phyloP scores from a whole-genome alignment of 305 asterid species.

The Fraxinus xanthoxyloides region DNA sequence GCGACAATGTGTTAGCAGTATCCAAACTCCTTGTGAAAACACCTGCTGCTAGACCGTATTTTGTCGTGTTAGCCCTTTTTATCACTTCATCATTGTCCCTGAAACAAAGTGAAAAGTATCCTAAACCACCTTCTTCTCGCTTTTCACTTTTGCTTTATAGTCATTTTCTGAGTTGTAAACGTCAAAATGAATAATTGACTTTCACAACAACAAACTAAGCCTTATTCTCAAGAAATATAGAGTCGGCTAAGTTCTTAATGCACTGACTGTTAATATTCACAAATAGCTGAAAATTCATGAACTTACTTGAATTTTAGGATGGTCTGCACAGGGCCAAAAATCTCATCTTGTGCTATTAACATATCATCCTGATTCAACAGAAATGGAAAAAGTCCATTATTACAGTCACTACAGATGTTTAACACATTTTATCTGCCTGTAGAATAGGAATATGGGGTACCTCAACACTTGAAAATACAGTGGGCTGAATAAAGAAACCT shows the following conservation, averaged over 20 bases:
- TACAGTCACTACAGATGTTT: not conserved
- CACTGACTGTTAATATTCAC: not conserved
- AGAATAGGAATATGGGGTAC: slow-evolving; percentile 28
- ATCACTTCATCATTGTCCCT: slow-evolving; percentile 74
- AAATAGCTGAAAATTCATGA: not conserved
- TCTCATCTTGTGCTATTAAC: slow-evolving; percentile 51
- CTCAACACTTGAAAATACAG: slow-evolving; percentile 87
- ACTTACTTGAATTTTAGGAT: slow-evolving; percentile 73
- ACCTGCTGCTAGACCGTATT: slow-evolving; percentile 88
- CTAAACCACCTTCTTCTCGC: not conserved
- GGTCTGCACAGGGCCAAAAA: slow-evolving; percentile 73
- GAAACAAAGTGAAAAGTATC: not conserved
- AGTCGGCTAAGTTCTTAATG: not conserved
- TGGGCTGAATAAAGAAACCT: slow-evolving; percentile 84
- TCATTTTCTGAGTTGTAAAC: not conserved
- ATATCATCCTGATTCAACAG: slow-evolving; percentile 37
- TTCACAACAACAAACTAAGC: not conserved
- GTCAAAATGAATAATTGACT: too few relatives aligned
- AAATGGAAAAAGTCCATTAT: not conserved
- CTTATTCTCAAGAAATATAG: not conserved
- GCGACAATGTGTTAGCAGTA: slow-evolving; percentile 71
- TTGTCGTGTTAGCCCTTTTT: slow-evolving; percentile 56
- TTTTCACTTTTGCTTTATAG: not conserved
- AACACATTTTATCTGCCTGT: not conserved
- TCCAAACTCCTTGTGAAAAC: slow-evolving; percentile 75